These are phyloP conservation scores for Arabis alpina DNA, from an alignment of 345 rosid species.

Conservation along the genomic window DNA sequence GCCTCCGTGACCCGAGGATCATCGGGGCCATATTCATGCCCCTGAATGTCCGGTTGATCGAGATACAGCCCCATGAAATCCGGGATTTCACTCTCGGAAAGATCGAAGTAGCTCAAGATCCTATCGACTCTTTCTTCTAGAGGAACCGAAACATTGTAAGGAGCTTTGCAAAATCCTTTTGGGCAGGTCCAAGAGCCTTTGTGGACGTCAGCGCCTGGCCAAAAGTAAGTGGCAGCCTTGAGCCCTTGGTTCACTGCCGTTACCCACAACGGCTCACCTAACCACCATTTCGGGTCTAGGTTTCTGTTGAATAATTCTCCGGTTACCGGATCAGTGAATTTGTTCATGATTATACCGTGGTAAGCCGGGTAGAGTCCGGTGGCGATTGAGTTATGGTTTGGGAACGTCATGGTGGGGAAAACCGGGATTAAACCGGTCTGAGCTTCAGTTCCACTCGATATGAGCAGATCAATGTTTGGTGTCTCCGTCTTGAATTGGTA, in stretches of 20 bases:
- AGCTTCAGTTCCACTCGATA: constrained; percentile 80
- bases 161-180: constrained; percentile 49
- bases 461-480: constrained; percentile 73
- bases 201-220: constrained; percentile 96
- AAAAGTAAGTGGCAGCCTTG: constrained; percentile 76
- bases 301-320: constrained; percentile 68
- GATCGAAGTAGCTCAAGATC: constrained; percentile 70
- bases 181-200: constrained; percentile 89
- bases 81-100: constrained; percentile 64
- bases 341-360: constrained; percentile 77
- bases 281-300: constrained; percentile 90
- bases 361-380: constrained; percentile 92
- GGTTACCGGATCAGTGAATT: constrained; percentile 61
- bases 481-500: constrained; percentile 82
- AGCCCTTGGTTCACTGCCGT: constrained; percentile 77
- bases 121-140: constrained; percentile 80
- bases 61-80: constrained; percentile 75
- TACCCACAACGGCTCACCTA: constrained; percentile 91
- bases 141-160: constrained; percentile 67
- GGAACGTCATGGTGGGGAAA: constrained; percentile 84
- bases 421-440: constrained; percentile 85
- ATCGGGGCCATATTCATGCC: constrained; percentile 85
- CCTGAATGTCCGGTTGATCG: constrained; percentile 88
- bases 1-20: constrained; percentile 76
- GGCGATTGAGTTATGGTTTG: constrained; percentile 86